phyloP scores from a whole-genome alignment of 306 rosid species.

The Benincasa hispida region DNA sequence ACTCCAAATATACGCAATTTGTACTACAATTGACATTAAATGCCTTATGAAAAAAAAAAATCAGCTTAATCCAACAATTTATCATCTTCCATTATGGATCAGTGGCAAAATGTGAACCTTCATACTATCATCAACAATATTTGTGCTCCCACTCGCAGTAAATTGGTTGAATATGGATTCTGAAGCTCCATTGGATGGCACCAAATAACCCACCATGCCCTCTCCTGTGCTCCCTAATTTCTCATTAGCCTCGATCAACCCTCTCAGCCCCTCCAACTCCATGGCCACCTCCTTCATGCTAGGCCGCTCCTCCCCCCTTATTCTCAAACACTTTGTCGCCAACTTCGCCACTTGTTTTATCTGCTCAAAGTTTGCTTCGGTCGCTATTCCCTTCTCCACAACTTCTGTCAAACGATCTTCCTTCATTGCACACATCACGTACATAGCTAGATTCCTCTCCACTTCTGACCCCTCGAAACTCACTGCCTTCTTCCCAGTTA shows the following conservation, averaged over 20 bases:
- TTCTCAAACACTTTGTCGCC: conserved; percentile 17
- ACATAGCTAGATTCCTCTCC: conserved; percentile 19
- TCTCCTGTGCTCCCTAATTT: not conserved
- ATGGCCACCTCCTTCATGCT: conserved; percentile 42
- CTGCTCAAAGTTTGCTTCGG: conserved; percentile 15
- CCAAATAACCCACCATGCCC: conserved; percentile 11
- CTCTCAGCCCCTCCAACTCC: conserved; percentile 27
- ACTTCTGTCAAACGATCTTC: conserved; percentile 20
- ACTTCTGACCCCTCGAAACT: conserved; percentile 7
- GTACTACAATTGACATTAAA: not conserved
- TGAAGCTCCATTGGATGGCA: not conserved
- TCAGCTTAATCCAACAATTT: not conserved
- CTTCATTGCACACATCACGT: conserved; percentile 22
- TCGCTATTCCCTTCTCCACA: conserved; percentile 14
- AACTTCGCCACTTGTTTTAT: conserved; percentile 22
- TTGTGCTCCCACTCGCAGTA: not conserved
- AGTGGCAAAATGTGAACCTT: not conserved
- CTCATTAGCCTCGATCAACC: not conserved
- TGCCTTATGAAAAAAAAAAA: not conserved
- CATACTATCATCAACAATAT: not conserved
- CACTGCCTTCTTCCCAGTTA: conserved; percentile 26
- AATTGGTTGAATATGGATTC: not conserved
- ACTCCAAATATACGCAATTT: not conserved
- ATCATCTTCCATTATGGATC: not conserved
- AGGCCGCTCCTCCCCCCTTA: conserved; percentile 42